Percentiles rank a stretch among this genome's conserved stretches.
Evolutionary conservation across 306 rosid genomes (phyloP).

Genomic region (Chamaecrista fasciculata): DNA sequence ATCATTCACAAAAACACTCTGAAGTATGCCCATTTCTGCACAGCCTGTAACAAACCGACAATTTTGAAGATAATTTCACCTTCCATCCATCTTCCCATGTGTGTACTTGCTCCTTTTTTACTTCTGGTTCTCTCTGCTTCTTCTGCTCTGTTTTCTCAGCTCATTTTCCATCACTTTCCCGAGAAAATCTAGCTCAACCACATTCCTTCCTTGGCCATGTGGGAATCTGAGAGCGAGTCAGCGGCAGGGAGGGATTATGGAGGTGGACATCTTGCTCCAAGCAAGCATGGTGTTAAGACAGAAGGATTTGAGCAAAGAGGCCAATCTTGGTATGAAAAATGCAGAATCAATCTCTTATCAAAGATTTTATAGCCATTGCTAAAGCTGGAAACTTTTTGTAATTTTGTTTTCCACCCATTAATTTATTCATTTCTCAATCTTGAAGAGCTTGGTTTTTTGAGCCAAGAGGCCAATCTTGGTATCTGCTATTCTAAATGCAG

Average conservation of each 20-base stretch:
- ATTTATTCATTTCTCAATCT: not conserved
- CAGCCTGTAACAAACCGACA: conserved; percentile 85
- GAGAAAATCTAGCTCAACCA: conserved; percentile 20
- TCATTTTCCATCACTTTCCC: conserved; percentile 27
- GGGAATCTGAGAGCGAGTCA: conserved; percentile 91
- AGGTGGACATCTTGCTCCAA: conserved; percentile 61
- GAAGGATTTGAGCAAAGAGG: conserved; percentile 87
- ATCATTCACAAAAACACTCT: conserved; percentile 40
- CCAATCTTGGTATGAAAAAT: conserved; percentile 69
- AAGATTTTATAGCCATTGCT: no score
- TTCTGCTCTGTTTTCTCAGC: conserved; percentile 16
- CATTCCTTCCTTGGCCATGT: conserved; percentile 54
- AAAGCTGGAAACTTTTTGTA: conserved; percentile 1
- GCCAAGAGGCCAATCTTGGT: not conserved
- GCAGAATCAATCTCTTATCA: no score
- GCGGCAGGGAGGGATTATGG: conserved; percentile 55
- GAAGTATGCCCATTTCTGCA: conserved; percentile 60
- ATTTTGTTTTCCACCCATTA: not conserved
- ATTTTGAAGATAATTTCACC: conserved; percentile 52
- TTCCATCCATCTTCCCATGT: conserved; percentile 74
- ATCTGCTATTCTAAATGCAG: no score
- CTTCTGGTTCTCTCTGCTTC: conserved; percentile 13
- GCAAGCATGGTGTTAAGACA: conserved; percentile 70
- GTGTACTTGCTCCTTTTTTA: conserved; percentile 36
- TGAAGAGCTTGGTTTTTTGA: not conserved